Evolutionary conservation across 495 filamentous ascomycete genomes (phyloP).

Genomic region (Podospora fimiseda): DNA sequence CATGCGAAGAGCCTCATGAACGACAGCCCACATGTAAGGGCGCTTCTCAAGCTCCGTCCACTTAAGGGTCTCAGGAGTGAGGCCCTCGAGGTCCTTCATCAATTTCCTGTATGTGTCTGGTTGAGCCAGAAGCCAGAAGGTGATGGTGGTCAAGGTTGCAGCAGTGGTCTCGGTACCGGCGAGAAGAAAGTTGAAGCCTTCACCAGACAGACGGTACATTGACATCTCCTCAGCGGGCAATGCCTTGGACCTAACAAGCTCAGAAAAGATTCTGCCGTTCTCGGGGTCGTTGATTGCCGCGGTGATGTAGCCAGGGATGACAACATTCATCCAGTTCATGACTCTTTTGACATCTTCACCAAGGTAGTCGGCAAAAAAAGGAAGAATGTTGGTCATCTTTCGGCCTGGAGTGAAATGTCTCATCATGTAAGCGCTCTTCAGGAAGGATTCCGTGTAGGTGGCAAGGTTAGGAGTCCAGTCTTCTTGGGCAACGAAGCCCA

Average conservation of each 20-base stretch:
- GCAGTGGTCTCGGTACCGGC: conserved; percentile 29
- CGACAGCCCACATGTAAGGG: conserved; percentile 41
- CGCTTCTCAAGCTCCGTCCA: conserved; percentile 33
- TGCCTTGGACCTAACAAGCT: conserved; percentile 13
- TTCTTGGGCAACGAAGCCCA: conserved; percentile 24
- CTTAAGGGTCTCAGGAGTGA: conserved; percentile 15
- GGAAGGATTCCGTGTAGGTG: conserved; percentile 21
- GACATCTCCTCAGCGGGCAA: conserved; percentile 24
- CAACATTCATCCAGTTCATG: conserved; percentile 12
- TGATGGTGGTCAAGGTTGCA: conserved; percentile 25
- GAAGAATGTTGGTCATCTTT: conserved; percentile 12
- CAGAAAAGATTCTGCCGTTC: conserved; percentile 16
- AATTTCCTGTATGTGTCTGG: conserved; percentile 23
- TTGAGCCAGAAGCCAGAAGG: conserved; percentile 27
- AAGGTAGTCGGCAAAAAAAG: conserved; percentile 18
- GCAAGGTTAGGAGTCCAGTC: conserved; percentile 23
- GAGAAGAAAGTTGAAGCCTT: conserved; percentile 24
- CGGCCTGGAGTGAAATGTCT: conserved; percentile 13
- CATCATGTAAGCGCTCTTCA: conserved; percentile 29
- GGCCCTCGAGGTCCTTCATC: conserved; percentile 23
- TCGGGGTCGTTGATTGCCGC: conserved; percentile 11
- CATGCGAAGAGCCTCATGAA: conserved; percentile 39
- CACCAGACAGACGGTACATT: conserved; percentile 22
- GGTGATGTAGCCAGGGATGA: conserved; percentile 18
- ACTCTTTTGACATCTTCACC: conserved; percentile 17